Evolutionary conservation across 805 yeast genomes (phyloP), one percentile per base, ranked within the genome.

Genomic region (Ogataea neopini): DNA sequence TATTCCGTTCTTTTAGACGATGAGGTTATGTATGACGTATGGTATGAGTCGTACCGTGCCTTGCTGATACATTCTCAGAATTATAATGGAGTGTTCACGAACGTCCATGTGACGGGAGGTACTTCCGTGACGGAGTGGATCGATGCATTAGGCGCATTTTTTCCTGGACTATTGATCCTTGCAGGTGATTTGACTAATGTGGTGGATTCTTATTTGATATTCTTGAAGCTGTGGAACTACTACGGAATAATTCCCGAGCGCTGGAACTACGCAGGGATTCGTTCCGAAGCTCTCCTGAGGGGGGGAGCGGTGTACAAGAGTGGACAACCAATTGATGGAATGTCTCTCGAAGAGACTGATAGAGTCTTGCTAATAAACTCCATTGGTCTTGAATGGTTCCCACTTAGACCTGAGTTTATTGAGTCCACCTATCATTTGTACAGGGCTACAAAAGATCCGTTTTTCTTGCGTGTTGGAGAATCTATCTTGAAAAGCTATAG

Each of bases 231-330:
- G 3, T 91, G 97, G 97, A 76, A 84, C 62, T 71, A 75, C 13
- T 91, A 77, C 63, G 90, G 85, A 10, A 85, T 83, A 46, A 79
- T 91, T 9, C 98, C 98, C 0, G 98, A 91, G 64, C 71, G 97
- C 41, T 92, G 97, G 97, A 73, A 76, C 43, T 75, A 70, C 50
- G 34, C 56, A 17, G 58, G 61, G 3, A 23, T 44, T 2, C 47
- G 61, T 33, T 57, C 65, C 1, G 51, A 54, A n/a, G 47, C 43
- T n/a, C 45, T 50, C 19, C 43, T 56, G 26, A 33, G 52, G 14
- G 41, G 50, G 3, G 25, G 29, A 1, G 42, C 50, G 28, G 40
- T 52, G 5, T 59, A 58, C 36, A 48, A 47, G 26, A 43, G 48
- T 19, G 60, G 61, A 6, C 56, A 57, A 39, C 19, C 52, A 2